phyloP scores from a whole-genome alignment of 257 asterid genomes.

The Lithospermum erythrorhizon region DNA sequence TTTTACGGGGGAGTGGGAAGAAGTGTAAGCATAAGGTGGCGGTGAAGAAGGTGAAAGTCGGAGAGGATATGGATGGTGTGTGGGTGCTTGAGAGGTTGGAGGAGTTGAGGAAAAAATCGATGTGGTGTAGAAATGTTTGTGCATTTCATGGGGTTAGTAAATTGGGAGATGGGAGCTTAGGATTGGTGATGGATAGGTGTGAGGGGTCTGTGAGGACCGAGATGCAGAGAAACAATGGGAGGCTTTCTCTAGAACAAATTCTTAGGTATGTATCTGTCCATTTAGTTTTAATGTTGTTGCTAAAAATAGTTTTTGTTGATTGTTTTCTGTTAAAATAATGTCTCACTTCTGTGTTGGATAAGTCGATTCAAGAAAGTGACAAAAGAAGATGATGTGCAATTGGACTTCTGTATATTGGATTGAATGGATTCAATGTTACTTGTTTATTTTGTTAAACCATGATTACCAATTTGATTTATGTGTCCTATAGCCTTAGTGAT shows the following conservation, averaged over 20 bases:
- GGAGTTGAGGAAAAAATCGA: slow-evolving; percentile 67
- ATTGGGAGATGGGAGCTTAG: slow-evolving; percentile 51
- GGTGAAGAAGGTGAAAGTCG: slow-evolving; percentile 62
- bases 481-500: neutral
- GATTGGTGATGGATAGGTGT: slow-evolving; percentile 86
- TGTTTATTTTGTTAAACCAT: neutral
- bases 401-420: neutral
- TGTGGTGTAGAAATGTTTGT: slow-evolving; percentile 97
- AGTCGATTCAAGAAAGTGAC: neutral
- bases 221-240: slow-evolving; percentile 82
- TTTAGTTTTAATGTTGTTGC: slow-evolving; percentile 8
- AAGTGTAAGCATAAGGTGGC: slow-evolving; percentile 75
- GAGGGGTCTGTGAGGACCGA: slow-evolving; percentile 79
- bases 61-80: slow-evolving; percentile 57
- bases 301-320: neutral
- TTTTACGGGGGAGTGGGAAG: slow-evolving; percentile 26
- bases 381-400: neutral
- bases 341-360: neutral
- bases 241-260: slow-evolving; percentile 91
- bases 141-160: slow-evolving; percentile 75
- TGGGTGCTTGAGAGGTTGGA: slow-evolving; percentile 93
- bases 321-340: neutral
- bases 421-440: neutral
- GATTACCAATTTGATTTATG: neutral
- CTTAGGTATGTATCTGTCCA: slow-evolving; percentile 49